Evolutionary conservation across 306 rosid species (phyloP), one percentile per base, ranked within the genome.

Genomic region (Argentina anserina): DNA sequence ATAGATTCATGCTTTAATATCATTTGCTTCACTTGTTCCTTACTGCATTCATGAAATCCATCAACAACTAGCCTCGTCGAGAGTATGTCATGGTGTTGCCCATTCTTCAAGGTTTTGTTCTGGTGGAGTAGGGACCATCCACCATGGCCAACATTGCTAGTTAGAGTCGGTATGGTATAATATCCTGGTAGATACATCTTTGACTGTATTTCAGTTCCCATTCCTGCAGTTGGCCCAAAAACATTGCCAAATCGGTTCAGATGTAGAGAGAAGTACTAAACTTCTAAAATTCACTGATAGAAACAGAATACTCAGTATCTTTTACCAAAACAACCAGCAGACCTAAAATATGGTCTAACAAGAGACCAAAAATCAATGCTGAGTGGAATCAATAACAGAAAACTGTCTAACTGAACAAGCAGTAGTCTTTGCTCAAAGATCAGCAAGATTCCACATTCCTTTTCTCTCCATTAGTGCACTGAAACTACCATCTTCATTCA

Each of bases 191-290:
- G 58, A 67, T 75, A 67, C 81, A 75, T 79, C 73, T 75, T 75
- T 7, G 73, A 66, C 69, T 75, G 73, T 34, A 79, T 72, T 75
- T 82, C 64, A 70, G 86, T 79, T 79, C 80, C 86, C 86, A 79
- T 79, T 75, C 77, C 81, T 82, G 81, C 78, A 82, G 20, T 61
- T 64, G 69, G 69, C 39, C 4, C 65, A 15, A 43, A 50, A 49
- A 42, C 46, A 49, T 3, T 4, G 65, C 17, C 29, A 65, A 59
- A 13, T 18, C 1, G 11, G 47, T 20, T 75, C 41, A 55, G 26
- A 61, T 3, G 25, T 2, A 0, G 31, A 63, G 17, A 12, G 29
- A 45, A 52, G 3, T 7, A 45, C 45, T 17, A 4, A 36, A 65
- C 46, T 12, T 53, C n/a, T 33, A 47, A 77, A 26, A 18, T 34